Percentiles rank a stretch among this genome's conserved stretches.
Evolutionary conservation across 805 yeast genomes (phyloP).

Genomic region (Candida palmyrensis): DNA sequence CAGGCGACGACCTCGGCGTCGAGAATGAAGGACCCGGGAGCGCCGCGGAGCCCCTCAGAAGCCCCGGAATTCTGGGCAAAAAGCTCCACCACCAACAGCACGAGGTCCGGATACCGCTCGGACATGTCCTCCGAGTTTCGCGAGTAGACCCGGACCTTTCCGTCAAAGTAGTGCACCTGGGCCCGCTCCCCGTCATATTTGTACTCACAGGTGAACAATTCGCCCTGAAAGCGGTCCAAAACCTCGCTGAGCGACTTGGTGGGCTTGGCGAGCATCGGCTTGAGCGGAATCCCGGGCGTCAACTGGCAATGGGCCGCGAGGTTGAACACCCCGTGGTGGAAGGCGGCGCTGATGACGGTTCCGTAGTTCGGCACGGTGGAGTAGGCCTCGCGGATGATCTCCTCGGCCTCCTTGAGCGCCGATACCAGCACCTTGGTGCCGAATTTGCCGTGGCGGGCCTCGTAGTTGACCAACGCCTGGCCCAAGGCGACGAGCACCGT

Average conservation of each 20-base stretch:
- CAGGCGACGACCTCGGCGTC: slow-evolving; percentile 99
- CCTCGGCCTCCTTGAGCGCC: slow-evolving; percentile 61
- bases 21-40: slow-evolving; percentile 60
- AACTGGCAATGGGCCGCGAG: slow-evolving; percentile 65
- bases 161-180: slow-evolving; percentile 77
- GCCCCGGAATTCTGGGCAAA: slow-evolving; percentile 21
- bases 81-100: slow-evolving; percentile 61
- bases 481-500: slow-evolving; percentile 81
- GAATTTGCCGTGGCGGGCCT: slow-evolving; percentile 22
- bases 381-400: slow-evolving; percentile 75
- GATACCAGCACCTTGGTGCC: slow-evolving; percentile 31
- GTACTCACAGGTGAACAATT: slow-evolving; percentile 89
- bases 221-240: slow-evolving; percentile 79
- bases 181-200: slow-evolving; percentile 98
- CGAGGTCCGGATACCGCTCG: slow-evolving; percentile 87
- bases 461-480: slow-evolving; percentile 71
- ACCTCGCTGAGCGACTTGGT: slow-evolving; percentile 92
- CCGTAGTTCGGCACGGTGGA: slow-evolving; percentile 91
- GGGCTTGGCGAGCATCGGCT: slow-evolving; percentile 98
- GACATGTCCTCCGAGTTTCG: slow-evolving; percentile 98
- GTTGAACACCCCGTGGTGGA: slow-evolving; percentile 62
- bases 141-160: slow-evolving; percentile 73
- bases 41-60: slow-evolving; percentile 18
- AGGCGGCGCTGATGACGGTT: slow-evolving; percentile 59
- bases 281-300: slow-evolving; percentile 89